Conservation (phyloP, 495 filamentous ascomycete species). For the Penicillium paxilli region DNA sequence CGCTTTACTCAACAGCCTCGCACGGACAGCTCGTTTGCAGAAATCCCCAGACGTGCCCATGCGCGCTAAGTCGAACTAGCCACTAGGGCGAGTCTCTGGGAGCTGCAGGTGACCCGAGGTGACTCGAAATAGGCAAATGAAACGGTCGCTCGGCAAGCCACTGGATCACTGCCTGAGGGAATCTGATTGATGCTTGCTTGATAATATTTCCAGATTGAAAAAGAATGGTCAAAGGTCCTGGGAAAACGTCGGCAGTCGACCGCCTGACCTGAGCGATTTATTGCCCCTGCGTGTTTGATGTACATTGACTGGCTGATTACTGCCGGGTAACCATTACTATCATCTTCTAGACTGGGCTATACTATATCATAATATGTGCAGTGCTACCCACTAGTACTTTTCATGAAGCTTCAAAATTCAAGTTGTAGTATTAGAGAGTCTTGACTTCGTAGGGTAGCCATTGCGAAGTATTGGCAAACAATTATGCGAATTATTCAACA, state of each 20-base stretch:
- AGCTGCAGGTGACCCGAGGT: conserved; percentile 33
- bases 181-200: neutral
- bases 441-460: no score
- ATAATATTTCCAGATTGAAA: neutral
- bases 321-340: no score
- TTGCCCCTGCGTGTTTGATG: no score
- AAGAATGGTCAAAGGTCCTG: neutral
- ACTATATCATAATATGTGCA: no score
- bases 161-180: neutral
- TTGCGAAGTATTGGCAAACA: no score
- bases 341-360: no score
- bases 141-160: conserved; percentile 17
- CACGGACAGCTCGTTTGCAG: conserved; percentile 35
- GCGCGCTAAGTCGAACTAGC: conserved; percentile 18
- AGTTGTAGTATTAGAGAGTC: no score
- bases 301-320: no score
- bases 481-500: neutral
- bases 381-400: no score
- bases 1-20: conserved; percentile 4
- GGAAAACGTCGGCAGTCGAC: neutral
- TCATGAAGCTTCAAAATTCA: no score
- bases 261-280: neutral
- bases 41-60: conserved; percentile 27
- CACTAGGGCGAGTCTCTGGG: conserved; percentile 24
- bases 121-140: conserved; percentile 27